Base-by-base conservation (phyloP, 2,329 filamentous ascomycete species). In the Aspergillus japonicus region DNA sequence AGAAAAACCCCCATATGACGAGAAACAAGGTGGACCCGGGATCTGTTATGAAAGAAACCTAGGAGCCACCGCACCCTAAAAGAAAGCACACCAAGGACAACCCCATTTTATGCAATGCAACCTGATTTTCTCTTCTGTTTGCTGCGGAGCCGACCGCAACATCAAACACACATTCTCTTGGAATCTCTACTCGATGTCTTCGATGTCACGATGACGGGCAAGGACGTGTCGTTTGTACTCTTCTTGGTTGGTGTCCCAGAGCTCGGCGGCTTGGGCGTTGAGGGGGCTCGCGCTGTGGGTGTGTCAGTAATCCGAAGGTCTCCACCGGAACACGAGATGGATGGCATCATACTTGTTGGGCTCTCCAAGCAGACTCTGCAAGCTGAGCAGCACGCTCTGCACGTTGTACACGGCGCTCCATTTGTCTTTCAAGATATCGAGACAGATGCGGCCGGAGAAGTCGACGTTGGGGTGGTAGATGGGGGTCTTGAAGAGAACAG, bases 401-500 rank as follows among this genome's bases (percentile, higher is more conserved):
- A 96, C 92, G 73, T 98, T 98, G 84, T 97, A 96, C 48, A 96
- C 93, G 19, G 95, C 92, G 61, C 92, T 96, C 95, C 95, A 99
- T 81, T 97, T 97, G 78, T 98, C 95, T 84, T 97, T 98, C 66
- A 99, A 83, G 68, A 99, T 99, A 73, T 99, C 96, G 62, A 99
- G 84, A 77, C 95, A 99, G 78, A 99, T 99, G 58, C 95, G 87
- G 47, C 95, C 95, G 3, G 90, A 93, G 81, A 99, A 97, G 80
- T 99, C 95, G 69, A 99, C 91, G 71, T 99, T 99, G 56, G 95
- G 95, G 78, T 99, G 95, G 83, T 98, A 99, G 79, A 99, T 97
- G 42, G 95, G 95, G 6, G 96, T 99, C 82, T 93, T 96, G 87
- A 97, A 99, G 61, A 96, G 85, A 19, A 99, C 95, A 2, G 89